Percentiles rank a stretch among this genome's conserved stretches.
phyloP scores from a whole-genome alignment of 208 protist genomes.

The Wallacemonas sp. region DNA sequence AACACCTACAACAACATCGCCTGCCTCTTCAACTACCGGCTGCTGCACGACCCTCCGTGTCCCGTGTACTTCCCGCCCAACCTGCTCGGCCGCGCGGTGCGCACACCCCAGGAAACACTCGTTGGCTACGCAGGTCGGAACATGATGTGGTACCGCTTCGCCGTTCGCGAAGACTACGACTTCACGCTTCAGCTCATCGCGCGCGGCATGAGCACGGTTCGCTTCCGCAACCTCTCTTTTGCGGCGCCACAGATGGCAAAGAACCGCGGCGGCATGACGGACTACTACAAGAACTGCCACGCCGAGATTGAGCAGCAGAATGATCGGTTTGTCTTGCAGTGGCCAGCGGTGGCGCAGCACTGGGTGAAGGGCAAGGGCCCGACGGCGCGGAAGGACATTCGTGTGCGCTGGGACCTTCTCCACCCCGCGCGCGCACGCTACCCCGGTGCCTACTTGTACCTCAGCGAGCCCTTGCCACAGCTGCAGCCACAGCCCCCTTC shows the following conservation, averaged over 20 bases:
- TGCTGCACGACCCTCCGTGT: conserved; percentile 56
- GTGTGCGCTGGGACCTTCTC: conserved; percentile 72
- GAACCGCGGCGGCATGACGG: conserved; percentile 78
- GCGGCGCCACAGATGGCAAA: conserved; percentile 84
- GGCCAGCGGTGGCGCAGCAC: conserved; percentile 66
- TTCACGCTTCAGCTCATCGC: conserved; percentile 86
- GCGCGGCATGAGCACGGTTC: conserved; percentile 66
- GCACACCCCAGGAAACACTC: conserved; percentile 34
- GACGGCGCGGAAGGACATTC: conserved; percentile 69
- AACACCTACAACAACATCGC: conserved; percentile 92
- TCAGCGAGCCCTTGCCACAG: conserved; percentile 39
- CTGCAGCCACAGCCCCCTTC: conserved; percentile 42
- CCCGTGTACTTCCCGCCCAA: conserved; percentile 40
- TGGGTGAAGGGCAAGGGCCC: conserved; percentile 75
- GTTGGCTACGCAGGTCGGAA: conserved; percentile 34
- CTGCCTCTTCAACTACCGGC: conserved; percentile 69
- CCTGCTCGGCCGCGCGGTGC: conserved; percentile 19
- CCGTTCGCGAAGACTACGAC: conserved; percentile 89
- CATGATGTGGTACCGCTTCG: conserved; percentile 83
- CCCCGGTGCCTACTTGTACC: conserved; percentile 54
- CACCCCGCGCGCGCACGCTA: conserved; percentile 45
- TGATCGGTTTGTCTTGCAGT: conserved; percentile 60
- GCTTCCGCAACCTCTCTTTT: conserved; percentile 82
- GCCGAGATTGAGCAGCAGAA: conserved; percentile 74
- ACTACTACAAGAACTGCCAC: conserved; percentile 78